phyloP scores from a whole-genome alignment of 2,329 filamentous ascomycete genomes.

The Aspergillus brunneoviolaceus region DNA sequence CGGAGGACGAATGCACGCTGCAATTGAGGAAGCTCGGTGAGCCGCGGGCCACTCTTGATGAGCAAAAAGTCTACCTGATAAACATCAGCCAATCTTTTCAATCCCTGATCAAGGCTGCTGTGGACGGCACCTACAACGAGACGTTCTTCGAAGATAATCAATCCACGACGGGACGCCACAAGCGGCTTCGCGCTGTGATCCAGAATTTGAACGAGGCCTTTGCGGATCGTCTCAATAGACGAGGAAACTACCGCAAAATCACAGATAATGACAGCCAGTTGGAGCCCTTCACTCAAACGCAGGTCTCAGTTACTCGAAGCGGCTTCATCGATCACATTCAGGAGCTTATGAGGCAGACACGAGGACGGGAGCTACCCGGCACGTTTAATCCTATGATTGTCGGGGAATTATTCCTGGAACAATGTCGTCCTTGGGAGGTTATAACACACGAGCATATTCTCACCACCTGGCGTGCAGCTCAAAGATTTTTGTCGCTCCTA shows the following conservation, averaged over 20 bases:
- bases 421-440: slow-evolving; percentile 55
- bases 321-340: slow-evolving; percentile 45
- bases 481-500: slow-evolving; percentile 35
- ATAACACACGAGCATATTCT: slow-evolving; percentile 41
- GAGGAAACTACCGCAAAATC: slow-evolving; percentile 15
- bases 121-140: slow-evolving; percentile 36
- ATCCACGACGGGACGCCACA: slow-evolving; percentile 24
- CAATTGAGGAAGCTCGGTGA: slow-evolving; percentile 28
- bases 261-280: neutral
- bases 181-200: slow-evolving; percentile 34
- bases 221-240: slow-evolving; percentile 13
- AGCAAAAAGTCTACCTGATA: slow-evolving; percentile 30
- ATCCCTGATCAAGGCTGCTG: slow-evolving; percentile 32
- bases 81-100: slow-evolving; percentile 42
- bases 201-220: slow-evolving; percentile 28
- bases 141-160: slow-evolving; percentile 31
- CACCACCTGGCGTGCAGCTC: slow-evolving; percentile 33
- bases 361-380: slow-evolving; percentile 60
- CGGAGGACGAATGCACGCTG: slow-evolving; percentile 35
- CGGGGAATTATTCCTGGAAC: slow-evolving; percentile 59
- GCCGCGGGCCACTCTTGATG: slow-evolving; percentile 22
- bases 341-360: slow-evolving; percentile 41
- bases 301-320: slow-evolving; percentile 25
- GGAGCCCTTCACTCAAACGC: neutral
- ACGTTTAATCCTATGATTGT: slow-evolving; percentile 62